Conservation (phyloP, 2,329 filamentous ascomycete species). For the Trichothecium sympodiale region DNA sequence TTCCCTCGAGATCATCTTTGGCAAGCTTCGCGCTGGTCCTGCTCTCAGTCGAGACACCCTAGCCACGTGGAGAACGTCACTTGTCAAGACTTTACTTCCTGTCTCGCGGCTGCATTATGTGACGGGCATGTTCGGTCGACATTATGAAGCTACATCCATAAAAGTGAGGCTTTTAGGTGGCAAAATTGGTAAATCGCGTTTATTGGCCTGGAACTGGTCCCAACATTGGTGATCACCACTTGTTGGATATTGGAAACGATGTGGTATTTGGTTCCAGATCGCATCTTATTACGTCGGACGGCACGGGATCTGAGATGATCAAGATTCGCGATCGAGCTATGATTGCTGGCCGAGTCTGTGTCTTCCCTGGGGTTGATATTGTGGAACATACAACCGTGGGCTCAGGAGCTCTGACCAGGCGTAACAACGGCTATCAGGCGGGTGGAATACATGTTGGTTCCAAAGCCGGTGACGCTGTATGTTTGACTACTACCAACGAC, state of each 20-base stretch:
- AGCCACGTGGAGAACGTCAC: conserved; percentile 29
- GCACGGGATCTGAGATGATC: conserved; percentile 33
- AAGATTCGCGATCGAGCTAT: conserved; percentile 37
- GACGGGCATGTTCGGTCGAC: conserved; percentile 38
- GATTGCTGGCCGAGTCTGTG: conserved; percentile 43
- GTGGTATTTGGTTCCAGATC: conserved; percentile 49
- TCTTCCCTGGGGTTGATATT: conserved; percentile 38
- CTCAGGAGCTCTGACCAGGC: conserved; percentile 37
- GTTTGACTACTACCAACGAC: conserved; percentile 18
- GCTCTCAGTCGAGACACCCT: conserved; percentile 20
- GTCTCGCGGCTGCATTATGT: conserved; percentile 31
- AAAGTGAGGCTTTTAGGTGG: conserved; percentile 39
- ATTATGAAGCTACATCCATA: conserved; percentile 43
- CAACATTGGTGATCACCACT: conserved; percentile 39
- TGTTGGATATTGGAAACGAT: conserved; percentile 44
- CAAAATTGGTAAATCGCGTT: conserved; percentile 37
- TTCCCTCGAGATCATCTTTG: conserved; percentile 27
- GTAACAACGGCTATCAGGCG: conserved; percentile 30
- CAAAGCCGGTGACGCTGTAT: conserved; percentile 37
- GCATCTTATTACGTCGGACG: conserved; percentile 41
- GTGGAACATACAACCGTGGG: conserved; percentile 39
- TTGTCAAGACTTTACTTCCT: conserved; percentile 34
- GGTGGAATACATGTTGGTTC: conserved; percentile 41
- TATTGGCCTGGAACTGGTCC: conserved; percentile 49
- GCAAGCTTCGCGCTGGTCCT: conserved; percentile 21